Evolutionary conservation across 108 stramenopile genomes (phyloP).

Genomic region (Nannochloropsis salina): DNA sequence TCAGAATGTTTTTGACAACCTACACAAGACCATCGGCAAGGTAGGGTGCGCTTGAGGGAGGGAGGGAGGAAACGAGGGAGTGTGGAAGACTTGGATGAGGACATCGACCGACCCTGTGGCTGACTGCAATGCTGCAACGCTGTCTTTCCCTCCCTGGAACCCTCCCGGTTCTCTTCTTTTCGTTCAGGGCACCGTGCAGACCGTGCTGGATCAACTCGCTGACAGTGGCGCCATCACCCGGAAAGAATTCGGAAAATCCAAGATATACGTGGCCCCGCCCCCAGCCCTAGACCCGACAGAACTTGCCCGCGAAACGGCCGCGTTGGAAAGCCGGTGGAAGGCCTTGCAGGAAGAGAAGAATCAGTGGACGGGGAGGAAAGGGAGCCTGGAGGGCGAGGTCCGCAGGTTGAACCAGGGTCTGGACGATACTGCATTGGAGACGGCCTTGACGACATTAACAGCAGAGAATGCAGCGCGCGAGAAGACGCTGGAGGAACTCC

Average conservation of each 20-base stretch:
- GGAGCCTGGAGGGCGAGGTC: not conserved
- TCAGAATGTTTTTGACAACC: constrained; percentile 6
- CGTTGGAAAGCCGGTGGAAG: not conserved
- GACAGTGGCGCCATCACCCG: not conserved
- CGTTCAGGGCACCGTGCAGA: not conserved
- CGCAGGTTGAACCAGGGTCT: not conserved
- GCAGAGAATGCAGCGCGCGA: not conserved
- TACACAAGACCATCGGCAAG: not conserved
- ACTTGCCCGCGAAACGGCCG: not conserved
- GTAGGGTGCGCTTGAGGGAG: not conserved
- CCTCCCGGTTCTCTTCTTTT: not conserved
- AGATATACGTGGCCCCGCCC: not conserved
- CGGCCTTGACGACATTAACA: not conserved
- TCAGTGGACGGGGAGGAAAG: not conserved
- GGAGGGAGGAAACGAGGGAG: not conserved
- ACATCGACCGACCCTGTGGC: too few relatives aligned
- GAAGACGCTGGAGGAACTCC: not conserved
- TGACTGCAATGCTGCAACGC: too few relatives aligned
- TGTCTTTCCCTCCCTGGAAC: not conserved
- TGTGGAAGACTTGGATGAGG: not conserved
- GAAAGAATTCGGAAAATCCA: not conserved
- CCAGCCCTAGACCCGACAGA: not conserved
- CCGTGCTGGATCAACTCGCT: not conserved
- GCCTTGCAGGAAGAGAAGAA: not conserved
- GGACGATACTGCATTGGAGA: not conserved